Evolutionary conservation across 2,329 filamentous ascomycete genomes (phyloP).

Genomic region (Coleophoma cylindrospora): DNA sequence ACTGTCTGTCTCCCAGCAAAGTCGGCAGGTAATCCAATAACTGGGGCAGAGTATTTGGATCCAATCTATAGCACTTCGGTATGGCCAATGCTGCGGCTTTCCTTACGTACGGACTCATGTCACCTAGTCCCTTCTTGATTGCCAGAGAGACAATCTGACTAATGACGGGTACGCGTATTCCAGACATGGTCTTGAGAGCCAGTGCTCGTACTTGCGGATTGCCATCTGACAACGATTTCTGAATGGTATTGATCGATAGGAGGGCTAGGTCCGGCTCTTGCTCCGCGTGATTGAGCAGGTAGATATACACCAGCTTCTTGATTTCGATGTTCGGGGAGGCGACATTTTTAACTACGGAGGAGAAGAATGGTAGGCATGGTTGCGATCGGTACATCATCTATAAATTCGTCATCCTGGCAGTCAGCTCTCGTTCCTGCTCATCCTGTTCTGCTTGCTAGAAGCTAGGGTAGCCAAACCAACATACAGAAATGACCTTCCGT

Average conservation of each 20-base stretch:
- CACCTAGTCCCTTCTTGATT: constrained; percentile 87
- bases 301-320: constrained; percentile 98
- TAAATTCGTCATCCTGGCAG: neutral
- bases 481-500: constrained; percentile 80
- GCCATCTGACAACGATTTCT: constrained; percentile 90
- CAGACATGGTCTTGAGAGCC: constrained; percentile 93
- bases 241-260: constrained; percentile 96
- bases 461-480: constrained; percentile 16
- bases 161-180: constrained; percentile 94
- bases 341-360: constrained; percentile 96
- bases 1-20: constrained; percentile 84
- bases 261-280: constrained; percentile 92
- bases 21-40: constrained; percentile 75
- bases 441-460: neutral
- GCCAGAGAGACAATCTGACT: constrained; percentile 94
- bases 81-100: constrained; percentile 91
- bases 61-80: constrained; percentile 90
- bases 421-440: too few species aligned
- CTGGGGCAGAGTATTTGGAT: constrained; percentile 80
- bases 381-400: constrained; percentile 95
- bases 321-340: constrained; percentile 91
- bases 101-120: constrained; percentile 92
- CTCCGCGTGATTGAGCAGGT: constrained; percentile 94
- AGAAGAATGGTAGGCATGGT: constrained; percentile 88
- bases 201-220: constrained; percentile 89